A percentile compares a stretch with the other conserved stretches of the same genome.
phyloP scores from a whole-genome alignment of 164 flowering plant species.

The Santalum album region DNA sequence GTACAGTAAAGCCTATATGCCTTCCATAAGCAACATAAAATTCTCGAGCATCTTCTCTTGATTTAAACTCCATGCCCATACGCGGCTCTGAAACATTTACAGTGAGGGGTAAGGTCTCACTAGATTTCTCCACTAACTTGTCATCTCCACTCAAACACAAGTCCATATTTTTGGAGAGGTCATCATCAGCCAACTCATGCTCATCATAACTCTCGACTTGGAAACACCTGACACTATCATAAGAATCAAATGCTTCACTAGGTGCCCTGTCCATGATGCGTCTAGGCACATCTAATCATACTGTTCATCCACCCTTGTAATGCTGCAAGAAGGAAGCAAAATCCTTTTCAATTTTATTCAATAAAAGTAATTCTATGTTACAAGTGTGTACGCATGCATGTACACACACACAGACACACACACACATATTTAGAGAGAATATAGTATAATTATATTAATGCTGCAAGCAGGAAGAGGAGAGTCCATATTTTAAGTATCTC shows the following conservation, averaged over 20 bases:
- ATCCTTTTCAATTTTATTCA: too few species aligned
- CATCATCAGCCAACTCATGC: constrained; percentile 19
- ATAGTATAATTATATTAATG: too few species aligned
- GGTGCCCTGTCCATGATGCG: constrained; percentile 17
- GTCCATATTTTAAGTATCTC: too few species aligned
- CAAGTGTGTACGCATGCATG: too few species aligned
- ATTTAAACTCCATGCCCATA: constrained; percentile 38
- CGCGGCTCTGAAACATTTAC: constrained; percentile 23
- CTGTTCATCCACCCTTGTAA: too few species aligned
- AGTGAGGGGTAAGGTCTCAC: constrained; percentile 7
- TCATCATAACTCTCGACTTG: constrained; percentile 19
- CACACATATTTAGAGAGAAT: too few species aligned
- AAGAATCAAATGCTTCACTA: constrained; percentile 18
- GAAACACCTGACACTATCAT: constrained; percentile 15
- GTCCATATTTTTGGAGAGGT: constrained; percentile 17
- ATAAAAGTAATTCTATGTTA: too few species aligned
- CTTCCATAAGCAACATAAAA: constrained; percentile 37
- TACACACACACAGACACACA: too few species aligned
- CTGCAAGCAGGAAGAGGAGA: too few species aligned
- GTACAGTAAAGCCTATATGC: constrained; percentile 34
- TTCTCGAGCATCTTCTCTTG: constrained; percentile 42
- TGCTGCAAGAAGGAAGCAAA: too few species aligned
- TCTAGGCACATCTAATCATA: too few species aligned
- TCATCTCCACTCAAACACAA: constrained; percentile 14
- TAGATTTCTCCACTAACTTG: constrained; percentile 5